Conservation (phyloP, 1,284 basidiomycete genomes). For the Ustilago crameri region DNA sequence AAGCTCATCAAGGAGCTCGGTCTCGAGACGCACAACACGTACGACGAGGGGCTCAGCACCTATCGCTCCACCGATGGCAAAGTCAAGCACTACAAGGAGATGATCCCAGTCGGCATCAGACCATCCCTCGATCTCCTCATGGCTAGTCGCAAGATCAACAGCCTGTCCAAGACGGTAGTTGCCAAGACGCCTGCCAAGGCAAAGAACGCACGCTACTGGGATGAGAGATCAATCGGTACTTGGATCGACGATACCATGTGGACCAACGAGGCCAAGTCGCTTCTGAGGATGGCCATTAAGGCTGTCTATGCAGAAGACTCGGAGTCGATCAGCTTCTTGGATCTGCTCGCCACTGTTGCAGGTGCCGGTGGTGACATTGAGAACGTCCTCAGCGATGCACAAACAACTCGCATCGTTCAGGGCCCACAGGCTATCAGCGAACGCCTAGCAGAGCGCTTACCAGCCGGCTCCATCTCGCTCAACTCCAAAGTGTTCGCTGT, state of each 20-base stretch:
- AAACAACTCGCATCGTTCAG: conserved; percentile 37
- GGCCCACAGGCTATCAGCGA: conserved; percentile 39
- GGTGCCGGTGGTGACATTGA: conserved; percentile 45
- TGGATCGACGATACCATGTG: conserved; percentile 48
- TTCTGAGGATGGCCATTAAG: conserved; percentile 44
- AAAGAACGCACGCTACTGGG: conserved; percentile 32
- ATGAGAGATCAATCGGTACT: conserved; percentile 40
- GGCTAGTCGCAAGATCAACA: conserved; percentile 45
- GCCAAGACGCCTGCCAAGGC: conserved; percentile 23
- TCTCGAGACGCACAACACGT: conserved; percentile 60
- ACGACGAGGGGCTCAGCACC: conserved; percentile 38
- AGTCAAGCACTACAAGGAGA: conserved; percentile 34
- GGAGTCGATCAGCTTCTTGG: conserved; percentile 42
- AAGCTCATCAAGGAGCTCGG: conserved; percentile 68
- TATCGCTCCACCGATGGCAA: conserved; percentile 37
- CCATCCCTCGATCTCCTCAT: conserved; percentile 37
- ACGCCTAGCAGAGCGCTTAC: conserved; percentile 33
- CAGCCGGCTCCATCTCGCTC: conserved; percentile 11
- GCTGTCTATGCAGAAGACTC: conserved; percentile 48
- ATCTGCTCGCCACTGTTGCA: conserved; percentile 35
- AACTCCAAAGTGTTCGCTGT: conserved; percentile 21
- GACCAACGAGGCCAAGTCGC: conserved; percentile 32
- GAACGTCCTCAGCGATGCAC: conserved; percentile 40
- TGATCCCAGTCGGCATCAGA: conserved; percentile 40
- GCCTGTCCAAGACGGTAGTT: conserved; percentile 34